Evolutionary conservation across 1,284 basidiomycete genomes (phyloP).

Genomic region (Trichosporon ovoides): DNA sequence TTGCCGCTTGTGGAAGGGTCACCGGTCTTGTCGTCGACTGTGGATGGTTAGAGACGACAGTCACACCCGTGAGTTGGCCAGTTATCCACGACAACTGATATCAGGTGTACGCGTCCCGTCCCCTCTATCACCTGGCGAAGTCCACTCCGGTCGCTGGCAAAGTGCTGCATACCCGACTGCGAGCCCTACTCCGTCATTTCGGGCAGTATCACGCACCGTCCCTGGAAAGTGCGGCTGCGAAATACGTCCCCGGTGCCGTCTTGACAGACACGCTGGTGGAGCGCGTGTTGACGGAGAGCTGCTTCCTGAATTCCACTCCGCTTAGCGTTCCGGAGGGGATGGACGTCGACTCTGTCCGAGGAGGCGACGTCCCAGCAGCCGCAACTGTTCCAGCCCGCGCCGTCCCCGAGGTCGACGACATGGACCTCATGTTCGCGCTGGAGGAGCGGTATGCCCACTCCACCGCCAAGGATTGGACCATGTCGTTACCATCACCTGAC

Average conservation of each 20-base stretch:
- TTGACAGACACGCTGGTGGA: conserved; percentile 33
- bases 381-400: conserved; percentile 6
- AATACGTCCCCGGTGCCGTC: conserved; percentile 11
- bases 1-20: conserved; percentile 78
- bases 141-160: conserved; percentile 78
- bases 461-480: conserved; percentile 23
- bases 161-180: conserved; percentile 67
- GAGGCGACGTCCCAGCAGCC: not conserved
- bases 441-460: conserved; percentile 19
- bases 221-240: not conserved
- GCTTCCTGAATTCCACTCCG: conserved; percentile 28
- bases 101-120: conserved; percentile 81
- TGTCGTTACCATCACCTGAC: conserved; percentile 13
- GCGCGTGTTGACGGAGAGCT: conserved; percentile 39
- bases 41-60: conserved; percentile 82
- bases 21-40: conserved; percentile 89
- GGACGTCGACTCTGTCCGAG: not conserved
- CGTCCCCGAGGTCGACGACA: conserved; percentile 17
- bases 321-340: not conserved
- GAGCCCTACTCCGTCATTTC: conserved; percentile 69
- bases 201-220: conserved; percentile 44
- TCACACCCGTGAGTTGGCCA: conserved; percentile 68
- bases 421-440: conserved; percentile 12
- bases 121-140: conserved; percentile 70
- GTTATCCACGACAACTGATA: not conserved